Conservation (phyloP, 139 green algal genomes). For the Tetradesmus obliquus region DNA sequence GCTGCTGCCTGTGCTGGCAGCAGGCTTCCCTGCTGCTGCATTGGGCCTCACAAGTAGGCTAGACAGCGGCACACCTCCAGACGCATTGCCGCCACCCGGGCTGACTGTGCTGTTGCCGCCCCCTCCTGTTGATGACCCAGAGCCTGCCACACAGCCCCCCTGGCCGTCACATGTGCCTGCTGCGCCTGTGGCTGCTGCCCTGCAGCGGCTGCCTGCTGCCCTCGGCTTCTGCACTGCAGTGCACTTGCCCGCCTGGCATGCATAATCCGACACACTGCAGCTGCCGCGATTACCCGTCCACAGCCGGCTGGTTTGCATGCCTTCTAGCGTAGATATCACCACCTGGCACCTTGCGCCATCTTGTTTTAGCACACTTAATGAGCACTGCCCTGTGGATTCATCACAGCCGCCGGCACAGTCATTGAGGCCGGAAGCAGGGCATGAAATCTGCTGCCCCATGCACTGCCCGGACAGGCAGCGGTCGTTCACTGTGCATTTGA, state of each 20-base stretch:
- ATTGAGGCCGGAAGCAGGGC: background rate
- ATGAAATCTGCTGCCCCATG: background rate
- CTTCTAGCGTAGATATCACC: background rate
- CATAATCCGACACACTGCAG: background rate
- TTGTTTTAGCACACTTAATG: background rate
- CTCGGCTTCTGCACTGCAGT: background rate
- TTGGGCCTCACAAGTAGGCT: background rate
- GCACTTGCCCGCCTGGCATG: background rate
- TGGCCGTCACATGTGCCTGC: background rate
- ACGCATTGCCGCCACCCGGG: too few species aligned
- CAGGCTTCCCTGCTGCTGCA: background rate
- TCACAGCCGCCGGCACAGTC: background rate
- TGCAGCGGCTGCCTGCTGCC: background rate
- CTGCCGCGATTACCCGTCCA: background rate
- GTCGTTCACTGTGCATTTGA: background rate
- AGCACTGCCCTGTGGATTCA: background rate
- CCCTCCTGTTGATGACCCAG: too few species aligned
- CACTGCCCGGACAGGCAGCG: background rate
- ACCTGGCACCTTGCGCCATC: background rate
- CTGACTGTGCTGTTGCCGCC: too few species aligned
- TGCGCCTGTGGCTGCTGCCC: too few species aligned
- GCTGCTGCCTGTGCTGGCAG: background rate
- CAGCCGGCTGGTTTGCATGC: background rate
- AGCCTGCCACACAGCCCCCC: background rate
- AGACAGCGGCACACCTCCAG: background rate